Base-by-base conservation (phyloP, 1,284 basidiomycete genomes). In the Leccinum fallax region DNA sequence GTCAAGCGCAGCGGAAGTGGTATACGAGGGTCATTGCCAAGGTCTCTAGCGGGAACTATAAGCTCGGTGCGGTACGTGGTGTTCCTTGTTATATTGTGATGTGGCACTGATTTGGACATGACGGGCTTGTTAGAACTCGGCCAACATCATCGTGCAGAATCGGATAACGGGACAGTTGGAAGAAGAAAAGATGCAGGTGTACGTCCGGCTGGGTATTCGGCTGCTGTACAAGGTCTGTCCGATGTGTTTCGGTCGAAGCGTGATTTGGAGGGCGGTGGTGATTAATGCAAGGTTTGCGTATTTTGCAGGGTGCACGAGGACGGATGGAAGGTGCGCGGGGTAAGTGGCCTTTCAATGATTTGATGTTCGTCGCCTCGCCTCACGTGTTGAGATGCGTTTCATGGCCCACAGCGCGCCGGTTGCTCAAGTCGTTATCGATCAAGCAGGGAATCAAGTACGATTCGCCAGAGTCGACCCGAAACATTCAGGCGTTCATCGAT, bases 181-280 rank as follows among this genome's bases (percentile, higher is more conserved):
- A 70, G 97, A 99, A 77, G 97, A 99, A 78, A 98, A 98, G 81
- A 97, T 97, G 91, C 91, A 95, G 73, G 93, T 95, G 3, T 98
- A 98, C 72, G 95, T 99, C 0, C 81, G 96, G 43, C 77, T 98
- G 19, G 96, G 96, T 10, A 98, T 98, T 70, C 83, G 97, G 16
- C 75, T 98, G 60, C 76, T 98, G 61, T 98, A 98, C 83, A 96
- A 97, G 82, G 87, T 84, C 10, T 24, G 74, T 70, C 30, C 11
- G 28, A 3, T 53, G 26, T 52, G 34, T 48, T 52, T 52, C 32
- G 54, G 52, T 57, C 30, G 57, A 16, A 19, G 16, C 13, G 58
- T 34, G 48, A 19, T 52, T 38, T 21, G 52, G 30, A 30, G 16
- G 36, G 43, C 11, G 40, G 46, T 52, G 51, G 52, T 21, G 48